Base-by-base conservation (phyloP, 306 rosid species). In the Comarum palustre region DNA sequence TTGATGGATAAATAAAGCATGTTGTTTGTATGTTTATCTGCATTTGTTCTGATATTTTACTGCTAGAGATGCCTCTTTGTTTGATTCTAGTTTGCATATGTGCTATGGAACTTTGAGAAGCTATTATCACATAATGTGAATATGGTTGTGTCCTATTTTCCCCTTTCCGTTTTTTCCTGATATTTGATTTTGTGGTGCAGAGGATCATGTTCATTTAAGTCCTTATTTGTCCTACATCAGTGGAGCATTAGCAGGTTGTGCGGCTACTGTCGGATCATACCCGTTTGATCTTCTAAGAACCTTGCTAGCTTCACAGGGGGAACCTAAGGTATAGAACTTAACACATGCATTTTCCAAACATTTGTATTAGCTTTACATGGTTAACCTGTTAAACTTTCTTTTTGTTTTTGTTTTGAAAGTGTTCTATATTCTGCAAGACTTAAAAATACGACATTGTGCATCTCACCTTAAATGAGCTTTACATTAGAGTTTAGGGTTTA, bases 241-340 rank as follows among this genome's bases (percentile, higher is more conserved):
- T 41, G 98, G 98, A 27, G 94, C 96, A 29, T 43, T 91, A 77
- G 98, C 97, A 25, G 98, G 98, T 17, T 88, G 94, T 83, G 96
- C 96, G 13, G 98, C 98, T 77, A 94, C 97, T 24, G 75, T 94
- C 13, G 98, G 97, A 62, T 91, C 98, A 32, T 94, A 94, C 75
- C 98, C 97, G 20, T 91, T 94, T 83, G 98, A 94, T 89, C 96
- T 94, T 78, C 77, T 94, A 47, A 87, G 97, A 55, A 94, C 98
- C 60, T 85, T 94, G 86, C 77, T 94, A 84, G 97, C 98, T 78
- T 94, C 98, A 69, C 98, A 94, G 54, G 98, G 98, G 29, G 98
- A 94, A 81, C 98, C 97, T 24, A 94, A 94, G 96, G 98, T 93
- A 83, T 78, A 31, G 6, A 64, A 29, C 8, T 42, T 47, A 66